Evolutionary conservation across 2,329 filamentous ascomycete genomes (phyloP).

Genomic region (Neofusicoccum ribis): DNA sequence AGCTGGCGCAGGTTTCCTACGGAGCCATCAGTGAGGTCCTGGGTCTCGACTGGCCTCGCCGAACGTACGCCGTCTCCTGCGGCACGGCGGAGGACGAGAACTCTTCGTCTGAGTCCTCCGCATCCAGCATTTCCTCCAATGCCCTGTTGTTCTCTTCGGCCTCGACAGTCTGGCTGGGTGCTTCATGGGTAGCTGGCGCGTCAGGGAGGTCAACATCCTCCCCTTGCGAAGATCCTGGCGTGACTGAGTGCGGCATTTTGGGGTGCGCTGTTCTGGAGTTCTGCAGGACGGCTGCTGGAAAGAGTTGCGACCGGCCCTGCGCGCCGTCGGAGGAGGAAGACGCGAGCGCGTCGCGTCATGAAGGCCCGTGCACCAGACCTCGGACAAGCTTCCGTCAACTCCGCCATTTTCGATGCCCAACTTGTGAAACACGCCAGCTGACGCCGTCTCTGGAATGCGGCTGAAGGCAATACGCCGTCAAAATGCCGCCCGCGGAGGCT

Average conservation of each 20-base stretch:
- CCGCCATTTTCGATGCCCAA: not conserved
- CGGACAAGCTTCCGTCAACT: not conserved
- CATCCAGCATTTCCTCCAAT: constrained; percentile 62
- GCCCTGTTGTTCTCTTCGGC: constrained; percentile 33
- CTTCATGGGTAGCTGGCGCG: constrained; percentile 24
- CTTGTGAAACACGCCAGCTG: not conserved
- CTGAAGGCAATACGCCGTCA: not conserved
- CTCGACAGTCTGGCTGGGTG: constrained; percentile 25
- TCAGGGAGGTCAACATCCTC: constrained; percentile 46
- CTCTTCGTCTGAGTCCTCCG: constrained; percentile 58
- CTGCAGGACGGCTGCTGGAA: not conserved
- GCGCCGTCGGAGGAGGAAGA: not conserved
- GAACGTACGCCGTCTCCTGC: constrained; percentile 42
- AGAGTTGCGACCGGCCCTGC: not conserved
- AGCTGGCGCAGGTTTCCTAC: constrained; percentile 37
- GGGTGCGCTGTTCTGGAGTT: not conserved
- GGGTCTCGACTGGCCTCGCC: not conserved
- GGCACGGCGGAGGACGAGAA: constrained; percentile 56
- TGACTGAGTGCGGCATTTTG: constrained; percentile 50
- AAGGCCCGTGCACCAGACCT: not conserved
- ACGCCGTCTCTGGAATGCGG: not conserved
- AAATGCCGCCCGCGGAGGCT: constrained; percentile 24
- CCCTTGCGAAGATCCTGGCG: constrained; percentile 40
- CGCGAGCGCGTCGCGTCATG: constrained; percentile 13
- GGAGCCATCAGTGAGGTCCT: not conserved